Percentiles rank a stretch among this genome's conserved stretches.
These are phyloP conservation scores for Fusarium luffae DNA, from an alignment of 2,329 filamentous ascomycete genomes.

Conservation along the genomic window DNA sequence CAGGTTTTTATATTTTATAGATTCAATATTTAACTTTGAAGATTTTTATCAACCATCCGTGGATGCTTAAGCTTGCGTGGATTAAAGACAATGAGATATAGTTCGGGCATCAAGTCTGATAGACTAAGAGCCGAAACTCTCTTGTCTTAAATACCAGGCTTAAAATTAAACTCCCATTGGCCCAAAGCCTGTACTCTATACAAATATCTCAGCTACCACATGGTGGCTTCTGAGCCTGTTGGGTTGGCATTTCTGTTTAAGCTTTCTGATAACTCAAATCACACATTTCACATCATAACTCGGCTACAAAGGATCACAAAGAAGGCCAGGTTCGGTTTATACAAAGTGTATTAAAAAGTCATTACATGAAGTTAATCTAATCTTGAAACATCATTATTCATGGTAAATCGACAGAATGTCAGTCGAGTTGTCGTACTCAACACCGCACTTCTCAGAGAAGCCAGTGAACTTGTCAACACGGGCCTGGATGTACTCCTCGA, in stretches of 20 bases:
- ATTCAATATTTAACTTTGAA: background rate
- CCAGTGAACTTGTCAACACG: constrained; percentile 34
- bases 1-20: background rate
- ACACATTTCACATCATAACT: too few relatives aligned
- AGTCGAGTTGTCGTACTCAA: constrained; percentile 41
- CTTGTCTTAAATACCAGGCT: background rate
- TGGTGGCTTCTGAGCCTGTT: background rate
- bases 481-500: constrained; percentile 34
- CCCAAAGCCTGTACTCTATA: background rate
- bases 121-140: background rate
- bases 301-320: background rate
- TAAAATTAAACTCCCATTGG: background rate
- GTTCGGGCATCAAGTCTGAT: background rate
- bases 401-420: constrained; percentile 40
- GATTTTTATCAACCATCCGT: background rate
- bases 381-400: constrained; percentile 9
- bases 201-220: background rate
- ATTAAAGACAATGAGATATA: background rate
- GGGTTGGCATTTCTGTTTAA: background rate
- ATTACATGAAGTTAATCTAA: background rate
- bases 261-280: background rate
- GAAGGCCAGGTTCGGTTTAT: background rate
- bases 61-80: background rate
- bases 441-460: constrained; percentile 39
- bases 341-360: constrained; percentile 3